Conservation (phyloP, 306 rosid genomes). For the Rosa multiflora region DNA sequence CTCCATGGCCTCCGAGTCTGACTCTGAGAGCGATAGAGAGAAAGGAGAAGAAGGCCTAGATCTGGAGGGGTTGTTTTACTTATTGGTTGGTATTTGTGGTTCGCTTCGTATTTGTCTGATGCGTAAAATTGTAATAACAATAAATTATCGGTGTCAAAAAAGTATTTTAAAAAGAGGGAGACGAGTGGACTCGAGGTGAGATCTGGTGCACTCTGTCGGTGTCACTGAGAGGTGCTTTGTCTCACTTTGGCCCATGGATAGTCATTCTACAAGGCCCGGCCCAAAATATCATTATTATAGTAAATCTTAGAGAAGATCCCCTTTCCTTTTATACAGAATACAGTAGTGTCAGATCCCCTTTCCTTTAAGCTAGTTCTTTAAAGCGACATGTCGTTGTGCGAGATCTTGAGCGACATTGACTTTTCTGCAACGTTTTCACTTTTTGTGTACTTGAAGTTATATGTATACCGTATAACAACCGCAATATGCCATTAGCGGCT, state of each 20-base stretch:
- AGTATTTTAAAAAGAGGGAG: not conserved
- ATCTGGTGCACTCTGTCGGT: not conserved
- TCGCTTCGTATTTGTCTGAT: constrained; percentile 11
- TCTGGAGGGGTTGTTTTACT: constrained; percentile 11
- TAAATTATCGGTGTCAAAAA: not conserved
- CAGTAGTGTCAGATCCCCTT: not conserved
- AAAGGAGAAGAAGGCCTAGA: constrained; percentile 13
- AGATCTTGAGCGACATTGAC: not conserved
- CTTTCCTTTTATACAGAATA: not conserved
- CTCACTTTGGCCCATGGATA: not conserved
- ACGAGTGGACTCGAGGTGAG: not conserved
- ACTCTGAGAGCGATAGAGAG: constrained; percentile 34
- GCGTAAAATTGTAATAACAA: constrained; percentile 11
- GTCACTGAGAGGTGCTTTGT: not conserved
- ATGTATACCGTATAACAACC: not conserved
- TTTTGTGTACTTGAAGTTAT: not conserved
- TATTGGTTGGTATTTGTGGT: constrained; percentile 10
- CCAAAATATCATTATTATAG: not conserved
- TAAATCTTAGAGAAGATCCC: no score
- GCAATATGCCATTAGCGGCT: no score
- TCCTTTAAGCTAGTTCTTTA: not conserved
- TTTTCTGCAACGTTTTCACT: no score
- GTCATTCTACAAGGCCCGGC: not conserved
- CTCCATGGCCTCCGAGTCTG: constrained; percentile 64
- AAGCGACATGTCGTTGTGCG: no score